Conservation (phyloP, 768 basidiomycete genomes). For the Hysterangium stoloniferum region DNA sequence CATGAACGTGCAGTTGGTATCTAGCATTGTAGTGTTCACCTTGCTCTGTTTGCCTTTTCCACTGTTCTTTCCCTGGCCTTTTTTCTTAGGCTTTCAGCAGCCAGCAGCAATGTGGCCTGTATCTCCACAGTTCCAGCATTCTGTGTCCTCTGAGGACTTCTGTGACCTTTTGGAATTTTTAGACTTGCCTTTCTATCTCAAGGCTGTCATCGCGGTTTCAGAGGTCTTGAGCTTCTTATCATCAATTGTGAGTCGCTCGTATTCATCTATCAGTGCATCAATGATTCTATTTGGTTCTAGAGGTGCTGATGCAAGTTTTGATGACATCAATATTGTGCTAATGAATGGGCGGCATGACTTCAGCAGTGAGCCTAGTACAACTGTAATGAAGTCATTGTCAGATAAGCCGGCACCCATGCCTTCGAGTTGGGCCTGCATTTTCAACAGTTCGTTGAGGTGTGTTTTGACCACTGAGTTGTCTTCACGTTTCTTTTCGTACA, state of each 20-base stretch:
- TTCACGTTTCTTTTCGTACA: no score
- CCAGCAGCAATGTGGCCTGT: no score
- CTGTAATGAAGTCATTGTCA: slow-evolving; percentile 5
- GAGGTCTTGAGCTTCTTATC: background rate
- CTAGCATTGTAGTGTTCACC: background rate
- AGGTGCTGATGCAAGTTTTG: background rate
- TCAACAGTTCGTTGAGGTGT: no score
- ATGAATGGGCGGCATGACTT: no score
- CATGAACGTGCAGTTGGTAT: no score
- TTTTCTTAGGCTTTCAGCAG: background rate
- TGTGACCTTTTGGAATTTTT: background rate
- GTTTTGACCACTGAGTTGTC: no score
- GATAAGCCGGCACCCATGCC: slow-evolving; percentile 10
- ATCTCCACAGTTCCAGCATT: no score
- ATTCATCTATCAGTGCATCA: slow-evolving; percentile 1
- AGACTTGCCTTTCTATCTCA: background rate
- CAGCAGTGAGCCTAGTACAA: no score
- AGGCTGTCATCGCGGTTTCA: background rate
- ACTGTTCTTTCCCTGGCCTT: background rate
- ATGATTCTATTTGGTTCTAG: background rate
- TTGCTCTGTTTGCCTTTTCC: background rate
- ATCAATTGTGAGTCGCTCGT: slow-evolving; percentile 1
- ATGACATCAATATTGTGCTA: no score
- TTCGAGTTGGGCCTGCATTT: no score
- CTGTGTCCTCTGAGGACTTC: background rate